Conservation (phyloP, 2,329 filamentous ascomycete species). For the Colletotrichum tofieldiae region DNA sequence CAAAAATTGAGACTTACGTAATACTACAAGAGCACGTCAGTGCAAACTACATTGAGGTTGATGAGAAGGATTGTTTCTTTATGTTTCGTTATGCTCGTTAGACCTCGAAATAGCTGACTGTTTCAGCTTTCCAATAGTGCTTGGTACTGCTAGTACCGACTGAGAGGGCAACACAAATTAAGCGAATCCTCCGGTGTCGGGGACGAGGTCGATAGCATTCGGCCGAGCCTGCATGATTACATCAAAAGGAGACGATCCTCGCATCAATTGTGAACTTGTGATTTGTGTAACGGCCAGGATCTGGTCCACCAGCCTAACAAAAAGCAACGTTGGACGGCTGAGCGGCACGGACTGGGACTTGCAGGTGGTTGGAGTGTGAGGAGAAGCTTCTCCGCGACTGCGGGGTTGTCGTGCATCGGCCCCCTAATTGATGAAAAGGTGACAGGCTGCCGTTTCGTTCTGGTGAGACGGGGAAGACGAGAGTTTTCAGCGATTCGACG, state of each 20-base stretch:
- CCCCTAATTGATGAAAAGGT: conserved; percentile 8
- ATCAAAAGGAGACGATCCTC: not conserved
- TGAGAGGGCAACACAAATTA: too few relatives aligned
- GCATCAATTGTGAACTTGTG: not conserved
- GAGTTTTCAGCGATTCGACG: not conserved
- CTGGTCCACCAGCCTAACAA: conserved; percentile 6
- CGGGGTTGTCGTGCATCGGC: conserved; percentile 7
- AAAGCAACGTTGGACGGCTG: conserved; percentile 9
- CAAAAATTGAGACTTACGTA: too few relatives aligned
- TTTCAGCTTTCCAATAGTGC: too few relatives aligned
- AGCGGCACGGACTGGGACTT: not conserved
- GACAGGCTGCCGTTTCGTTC: not conserved
- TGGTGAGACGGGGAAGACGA: not conserved
- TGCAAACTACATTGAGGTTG: too few relatives aligned
- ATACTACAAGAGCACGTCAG: too few relatives aligned
- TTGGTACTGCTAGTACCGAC: too few relatives aligned
- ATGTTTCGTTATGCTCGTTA: too few relatives aligned
- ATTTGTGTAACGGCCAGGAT: not conserved
- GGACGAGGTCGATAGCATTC: not conserved
- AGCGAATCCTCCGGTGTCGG: not conserved
- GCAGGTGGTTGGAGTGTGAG: conserved; percentile 13
- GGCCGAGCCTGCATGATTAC: not conserved
- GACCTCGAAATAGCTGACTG: too few relatives aligned
- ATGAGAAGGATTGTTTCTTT: too few relatives aligned
- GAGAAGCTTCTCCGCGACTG: conserved; percentile 20